Evolutionary conservation across 148 eudicot genomes (phyloP).

Genomic region (Nepenthes gracilis): DNA sequence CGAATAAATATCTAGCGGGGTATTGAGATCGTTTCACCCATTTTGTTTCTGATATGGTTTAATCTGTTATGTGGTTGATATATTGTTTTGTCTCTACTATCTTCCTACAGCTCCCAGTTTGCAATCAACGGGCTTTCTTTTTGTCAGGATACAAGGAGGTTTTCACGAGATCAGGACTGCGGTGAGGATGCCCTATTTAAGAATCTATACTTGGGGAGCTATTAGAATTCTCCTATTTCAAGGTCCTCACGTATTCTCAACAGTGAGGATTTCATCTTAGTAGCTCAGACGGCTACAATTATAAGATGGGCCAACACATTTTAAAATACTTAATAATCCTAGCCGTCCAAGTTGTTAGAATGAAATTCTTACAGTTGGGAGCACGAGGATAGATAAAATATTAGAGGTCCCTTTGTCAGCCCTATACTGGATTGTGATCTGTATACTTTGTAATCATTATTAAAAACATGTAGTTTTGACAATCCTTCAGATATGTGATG

Average conservation of each 20-base stretch:
- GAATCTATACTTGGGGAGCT: no score
- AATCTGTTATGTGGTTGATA: slow-evolving; percentile 4
- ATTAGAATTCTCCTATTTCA: not conserved
- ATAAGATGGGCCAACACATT: no score
- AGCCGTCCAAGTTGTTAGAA: no score
- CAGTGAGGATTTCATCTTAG: no score
- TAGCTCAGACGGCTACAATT: no score
- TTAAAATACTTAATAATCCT: no score
- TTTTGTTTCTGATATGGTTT: slow-evolving; percentile 2
- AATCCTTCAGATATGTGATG: slow-evolving; percentile 19
- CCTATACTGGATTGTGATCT: no score
- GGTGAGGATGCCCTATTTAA: slow-evolving; percentile 29
- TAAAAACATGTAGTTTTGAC: not conserved
- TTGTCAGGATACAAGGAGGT: slow-evolving; percentile 82
- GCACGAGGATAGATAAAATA: no score
- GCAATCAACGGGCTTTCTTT: slow-evolving; percentile 55
- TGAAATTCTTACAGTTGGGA: no score
- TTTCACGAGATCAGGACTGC: slow-evolving; percentile 85
- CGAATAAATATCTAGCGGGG: no score
- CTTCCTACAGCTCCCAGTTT: slow-evolving; percentile 53
- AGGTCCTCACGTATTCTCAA: no score
- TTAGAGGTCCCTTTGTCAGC: no score
- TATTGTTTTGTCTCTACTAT: slow-evolving; percentile 14
- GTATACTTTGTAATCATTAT: not conserved
- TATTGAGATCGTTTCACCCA: not conserved